These are phyloP conservation scores for Lumnitzera littorea DNA, from an alignment of 345 rosid species.

Conservation along the genomic window DNA sequence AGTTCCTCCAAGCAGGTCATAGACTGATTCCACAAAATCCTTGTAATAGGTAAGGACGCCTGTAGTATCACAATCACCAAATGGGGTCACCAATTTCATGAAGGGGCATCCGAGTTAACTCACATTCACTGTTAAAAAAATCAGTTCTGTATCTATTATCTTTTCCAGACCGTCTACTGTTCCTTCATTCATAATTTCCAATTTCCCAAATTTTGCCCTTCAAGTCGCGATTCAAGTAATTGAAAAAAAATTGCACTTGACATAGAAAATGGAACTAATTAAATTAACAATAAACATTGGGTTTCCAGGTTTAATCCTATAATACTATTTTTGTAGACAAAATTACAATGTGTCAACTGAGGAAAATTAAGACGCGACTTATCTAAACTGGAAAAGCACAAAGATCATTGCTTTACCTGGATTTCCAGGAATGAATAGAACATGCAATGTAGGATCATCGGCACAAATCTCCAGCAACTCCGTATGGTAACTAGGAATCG, in stretches of 20 bases:
- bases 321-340: background rate
- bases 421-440: slow-evolving; percentile 79
- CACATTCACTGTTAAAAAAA: background rate
- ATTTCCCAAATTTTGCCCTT: too few species aligned
- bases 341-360: background rate
- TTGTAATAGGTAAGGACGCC: slow-evolving; percentile 72
- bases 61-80: slow-evolving; percentile 15
- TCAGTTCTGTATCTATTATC: too few species aligned
- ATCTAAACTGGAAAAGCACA: background rate
- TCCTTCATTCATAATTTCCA: too few species aligned
- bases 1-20: slow-evolving; percentile 50
- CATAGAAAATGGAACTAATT: too few species aligned
- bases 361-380: background rate
- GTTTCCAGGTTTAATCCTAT: too few species aligned
- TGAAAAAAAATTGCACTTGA: too few species aligned
- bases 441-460: slow-evolving; percentile 49
- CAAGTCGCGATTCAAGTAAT: too few species aligned
- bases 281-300: too few species aligned
- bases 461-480: slow-evolving; percentile 66
- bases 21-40: slow-evolving; percentile 66
- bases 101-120: background rate
- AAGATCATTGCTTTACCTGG: slow-evolving; percentile 37
- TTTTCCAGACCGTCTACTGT: too few species aligned
- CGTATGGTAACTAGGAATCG: slow-evolving; percentile 38
- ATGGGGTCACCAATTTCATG: slow-evolving; percentile 3